phyloP scores from a whole-genome alignment of 2,329 filamentous ascomycete species.

The Penicillium sp. region DNA sequence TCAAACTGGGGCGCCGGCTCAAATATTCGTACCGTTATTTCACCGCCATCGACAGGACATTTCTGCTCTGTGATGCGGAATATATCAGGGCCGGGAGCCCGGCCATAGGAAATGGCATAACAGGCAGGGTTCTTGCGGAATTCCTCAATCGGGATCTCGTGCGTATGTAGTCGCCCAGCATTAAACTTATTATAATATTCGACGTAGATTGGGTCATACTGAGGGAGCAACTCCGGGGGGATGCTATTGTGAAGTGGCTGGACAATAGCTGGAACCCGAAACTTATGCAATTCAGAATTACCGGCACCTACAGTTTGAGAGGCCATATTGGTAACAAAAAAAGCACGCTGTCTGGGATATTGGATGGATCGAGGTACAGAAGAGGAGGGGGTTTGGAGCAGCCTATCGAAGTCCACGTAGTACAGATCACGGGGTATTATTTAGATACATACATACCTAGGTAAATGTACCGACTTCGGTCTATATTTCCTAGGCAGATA shows the following conservation, averaged over 20 bases:
- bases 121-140: conserved; percentile 35
- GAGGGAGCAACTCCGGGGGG: conserved; percentile 28
- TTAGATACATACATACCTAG: not conserved
- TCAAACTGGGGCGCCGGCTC: conserved; percentile 26
- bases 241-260: conserved; percentile 40
- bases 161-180: conserved; percentile 35
- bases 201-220: conserved; percentile 37
- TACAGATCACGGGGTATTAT: not conserved
- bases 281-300: conserved; percentile 21
- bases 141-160: conserved; percentile 36
- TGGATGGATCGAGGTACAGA: not conserved
- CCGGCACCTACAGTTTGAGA: conserved; percentile 5
- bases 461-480: not conserved
- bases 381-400: not conserved
- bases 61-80: conserved; percentile 35
- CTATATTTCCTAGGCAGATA: not conserved
- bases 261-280: conserved; percentile 16
- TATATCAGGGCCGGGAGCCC: conserved; percentile 29
- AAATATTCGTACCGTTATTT: conserved; percentile 37
- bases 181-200: conserved; percentile 39
- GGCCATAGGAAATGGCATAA: conserved; percentile 35
- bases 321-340: conserved; percentile 4
- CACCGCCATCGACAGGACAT: conserved; percentile 33
- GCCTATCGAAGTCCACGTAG: not conserved
- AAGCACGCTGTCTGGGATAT: not conserved